Evolutionary conservation across 495 filamentous ascomycete species (phyloP), one percentile per base, ranked within the genome.

Genomic region (Penicillium soppii): DNA sequence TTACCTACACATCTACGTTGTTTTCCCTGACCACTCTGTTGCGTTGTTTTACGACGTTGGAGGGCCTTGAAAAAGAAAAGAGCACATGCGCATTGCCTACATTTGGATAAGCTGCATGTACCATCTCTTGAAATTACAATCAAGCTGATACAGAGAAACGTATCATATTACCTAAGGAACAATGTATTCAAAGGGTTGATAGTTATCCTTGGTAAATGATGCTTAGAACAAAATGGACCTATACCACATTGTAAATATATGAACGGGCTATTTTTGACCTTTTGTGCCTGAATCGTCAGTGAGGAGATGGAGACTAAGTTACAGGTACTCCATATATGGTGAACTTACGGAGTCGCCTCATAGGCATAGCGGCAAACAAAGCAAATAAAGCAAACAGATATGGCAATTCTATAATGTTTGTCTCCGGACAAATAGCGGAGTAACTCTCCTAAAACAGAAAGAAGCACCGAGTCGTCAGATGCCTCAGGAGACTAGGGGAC

Each of bases 381-480:
- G 29, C 29, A 32, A 32, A 32, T 12, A 32, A 12, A 12, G 29
- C 29, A 32, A 32, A 32, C 29, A 32, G 7, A 27, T 9, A 27
- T 4, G 16, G 36, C 5, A 17, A 21, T 16, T 2, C 10, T 37
- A 17, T 37, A 2, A 7, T 27, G 39, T 42, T 42, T 42, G 12
- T 23, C 1, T 16, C 16, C 57, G 61, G 57, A 61, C 53, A 47
- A 60, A 59, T 26, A 9, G 10, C 56, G 56, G 59, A 54, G 41
- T 54, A 61, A 63, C 50, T 35, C 5, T 8, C 53, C 49, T 25
- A 21, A 56, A 62, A 35, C 17, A 54, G 52, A 43, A 47, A 51
- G 47, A 60, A 51, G 21, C 13, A 37, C 59, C 62, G 59, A 32
- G 36, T 26, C 16, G 47, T 33, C 46, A 48, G 26, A 48, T 47